phyloP scores from a whole-genome alignment of 805 yeast species.

The Lipomyces starkeyi region DNA sequence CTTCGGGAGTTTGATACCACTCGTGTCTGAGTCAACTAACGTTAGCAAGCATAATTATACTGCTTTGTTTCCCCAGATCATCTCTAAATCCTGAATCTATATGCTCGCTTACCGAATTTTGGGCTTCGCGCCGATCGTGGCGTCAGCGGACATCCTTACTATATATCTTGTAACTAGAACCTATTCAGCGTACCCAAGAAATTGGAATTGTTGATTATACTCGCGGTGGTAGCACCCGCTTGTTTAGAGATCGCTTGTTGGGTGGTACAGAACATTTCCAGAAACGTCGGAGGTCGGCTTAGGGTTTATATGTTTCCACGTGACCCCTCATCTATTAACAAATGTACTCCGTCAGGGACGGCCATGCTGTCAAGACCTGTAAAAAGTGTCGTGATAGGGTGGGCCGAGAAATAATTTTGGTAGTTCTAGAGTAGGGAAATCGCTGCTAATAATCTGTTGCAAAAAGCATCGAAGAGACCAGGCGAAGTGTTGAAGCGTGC shows the following conservation, averaged over 20 bases:
- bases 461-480: neutral
- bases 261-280: neutral
- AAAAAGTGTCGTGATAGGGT: neutral
- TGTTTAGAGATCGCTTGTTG: neutral
- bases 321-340: too few relatives aligned
- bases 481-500: too few relatives aligned
- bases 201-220: neutral
- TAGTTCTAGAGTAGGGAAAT: neutral
- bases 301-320: too few relatives aligned
- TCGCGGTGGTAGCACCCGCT: neutral
- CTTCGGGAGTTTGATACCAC: slow-evolving; percentile 70
- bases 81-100: neutral
- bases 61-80: neutral
- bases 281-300: too few relatives aligned
- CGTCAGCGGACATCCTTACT: neutral
- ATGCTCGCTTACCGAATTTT: slow-evolving; percentile 5
- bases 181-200: neutral
- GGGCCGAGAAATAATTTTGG: neutral
- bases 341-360: too few relatives aligned
- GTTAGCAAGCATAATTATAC: neutral
- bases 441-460: neutral
- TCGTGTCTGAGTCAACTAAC: slow-evolving; percentile 51
- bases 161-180: neutral
- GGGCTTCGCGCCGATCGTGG: neutral
- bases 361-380: too few relatives aligned